These are phyloP conservation scores for Apiospora hydei DNA, from an alignment of 2,329 filamentous ascomycete species.

Conservation along the genomic window DNA sequence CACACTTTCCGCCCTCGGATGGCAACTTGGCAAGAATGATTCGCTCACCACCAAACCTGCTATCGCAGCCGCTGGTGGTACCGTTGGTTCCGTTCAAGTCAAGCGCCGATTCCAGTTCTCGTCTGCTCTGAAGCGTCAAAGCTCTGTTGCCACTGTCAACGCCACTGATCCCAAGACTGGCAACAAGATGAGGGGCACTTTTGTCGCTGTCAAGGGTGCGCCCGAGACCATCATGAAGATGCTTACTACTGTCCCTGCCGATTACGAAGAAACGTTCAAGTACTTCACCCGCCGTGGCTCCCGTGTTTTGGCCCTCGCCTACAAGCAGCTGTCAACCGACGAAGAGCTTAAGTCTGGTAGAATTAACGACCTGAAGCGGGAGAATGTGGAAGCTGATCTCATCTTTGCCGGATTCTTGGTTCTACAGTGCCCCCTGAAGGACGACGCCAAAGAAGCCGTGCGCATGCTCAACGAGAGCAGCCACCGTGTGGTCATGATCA, in stretches of 20 bases:
- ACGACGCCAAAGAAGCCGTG: conserved; percentile 91
- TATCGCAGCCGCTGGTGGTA: conserved; percentile 53
- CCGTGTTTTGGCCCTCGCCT: conserved; percentile 90
- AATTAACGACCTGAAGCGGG: conserved; percentile 94
- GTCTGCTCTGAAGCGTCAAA: conserved; percentile 93
- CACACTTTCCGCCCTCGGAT: conserved; percentile 86
- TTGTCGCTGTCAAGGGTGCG: conserved; percentile 95
- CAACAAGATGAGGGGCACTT: conserved; percentile 82
- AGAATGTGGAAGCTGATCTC: conserved; percentile 85
- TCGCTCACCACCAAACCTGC: conserved; percentile 73
- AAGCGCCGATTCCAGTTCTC: conserved; percentile 99
- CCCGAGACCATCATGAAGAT: conserved; percentile 97
- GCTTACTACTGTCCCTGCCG: conserved; percentile 79
- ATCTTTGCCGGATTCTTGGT: conserved; percentile 95
- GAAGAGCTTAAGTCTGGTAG: conserved; percentile 81
- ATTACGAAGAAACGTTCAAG: conserved; percentile 98
- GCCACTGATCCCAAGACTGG: conserved; percentile 75
- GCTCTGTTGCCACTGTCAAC: conserved; percentile 85
- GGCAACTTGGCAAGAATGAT: conserved; percentile 91
- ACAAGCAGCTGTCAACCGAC: conserved; percentile 87
- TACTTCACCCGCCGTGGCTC: conserved; percentile 96
- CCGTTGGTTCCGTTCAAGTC: conserved; percentile 84
- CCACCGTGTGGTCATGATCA: conserved; percentile 99
- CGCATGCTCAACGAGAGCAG: conserved; percentile 99
- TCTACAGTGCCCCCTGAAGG: conserved; percentile 93